phyloP scores from a whole-genome alignment of 2,329 filamentous ascomycete genomes.

The Aspergillus udagawae region DNA sequence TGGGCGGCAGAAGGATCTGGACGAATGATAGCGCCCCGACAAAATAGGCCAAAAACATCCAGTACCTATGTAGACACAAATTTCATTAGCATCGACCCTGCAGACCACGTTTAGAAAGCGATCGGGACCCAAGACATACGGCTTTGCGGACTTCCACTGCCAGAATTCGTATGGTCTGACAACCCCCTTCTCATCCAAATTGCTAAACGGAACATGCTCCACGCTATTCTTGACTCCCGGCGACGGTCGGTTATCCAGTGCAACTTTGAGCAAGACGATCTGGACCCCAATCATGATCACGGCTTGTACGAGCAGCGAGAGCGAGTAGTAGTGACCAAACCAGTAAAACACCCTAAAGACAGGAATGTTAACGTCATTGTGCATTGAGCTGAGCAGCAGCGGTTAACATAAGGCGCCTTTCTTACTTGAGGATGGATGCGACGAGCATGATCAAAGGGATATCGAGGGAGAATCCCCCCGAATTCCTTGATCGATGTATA shows the following conservation, averaged over 20 bases:
- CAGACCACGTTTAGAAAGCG: background rate
- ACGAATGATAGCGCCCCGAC: conserved; percentile 46
- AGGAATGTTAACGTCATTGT: conserved; percentile 1
- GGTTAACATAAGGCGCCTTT: background rate
- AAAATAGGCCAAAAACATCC: conserved; percentile 56
- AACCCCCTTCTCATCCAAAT: conserved; percentile 22
- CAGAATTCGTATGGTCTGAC: conserved; percentile 59
- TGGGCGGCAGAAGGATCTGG: conserved; percentile 50
- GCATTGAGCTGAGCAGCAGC: background rate
- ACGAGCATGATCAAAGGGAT: conserved; percentile 65
- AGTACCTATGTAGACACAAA: conserved; percentile 43
- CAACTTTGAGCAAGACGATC: conserved; percentile 56
- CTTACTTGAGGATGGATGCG: conserved; percentile 59
- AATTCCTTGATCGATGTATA: conserved; percentile 57
- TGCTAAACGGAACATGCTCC: conserved; percentile 41
- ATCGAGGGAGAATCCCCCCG: conserved; percentile 62
- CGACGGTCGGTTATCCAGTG: conserved; percentile 53
- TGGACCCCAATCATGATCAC: conserved; percentile 58
- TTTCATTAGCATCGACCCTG: background rate
- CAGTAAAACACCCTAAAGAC: conserved; percentile 58
- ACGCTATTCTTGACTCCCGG: conserved; percentile 36
- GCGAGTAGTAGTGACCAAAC: conserved; percentile 59
- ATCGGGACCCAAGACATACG: conserved; percentile 34
- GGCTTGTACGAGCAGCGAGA: conserved; percentile 57
- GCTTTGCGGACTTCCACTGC: conserved; percentile 56